Evolutionary conservation across 306 rosid genomes (phyloP).

Genomic region (Corylus avellana): DNA sequence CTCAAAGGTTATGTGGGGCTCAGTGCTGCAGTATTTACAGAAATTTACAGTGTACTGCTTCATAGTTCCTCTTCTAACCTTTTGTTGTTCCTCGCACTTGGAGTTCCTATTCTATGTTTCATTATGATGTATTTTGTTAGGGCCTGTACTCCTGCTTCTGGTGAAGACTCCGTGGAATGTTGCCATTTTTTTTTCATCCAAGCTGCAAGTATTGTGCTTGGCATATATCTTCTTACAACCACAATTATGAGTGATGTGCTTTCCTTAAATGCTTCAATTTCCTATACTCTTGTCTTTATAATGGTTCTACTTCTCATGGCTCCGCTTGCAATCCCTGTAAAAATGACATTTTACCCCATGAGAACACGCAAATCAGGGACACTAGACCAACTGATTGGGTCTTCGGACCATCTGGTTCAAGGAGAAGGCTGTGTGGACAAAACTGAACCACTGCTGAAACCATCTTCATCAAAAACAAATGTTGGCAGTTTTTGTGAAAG

Average conservation of each 20-base stretch:
- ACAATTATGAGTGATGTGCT: constrained; percentile 40
- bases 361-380: constrained; percentile 24
- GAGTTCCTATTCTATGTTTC: constrained; percentile 65
- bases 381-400: constrained; percentile 28
- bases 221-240: constrained; percentile 58
- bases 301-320: constrained; percentile 74
- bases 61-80: constrained; percentile 59
- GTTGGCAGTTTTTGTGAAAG: constrained; percentile 50
- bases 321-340: constrained; percentile 73
- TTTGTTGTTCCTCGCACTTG: constrained; percentile 61
- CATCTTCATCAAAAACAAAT: constrained; percentile 39
- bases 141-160: constrained; percentile 73
- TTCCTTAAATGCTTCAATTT: constrained; percentile 24
- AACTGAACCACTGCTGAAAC: constrained; percentile 41
- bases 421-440: constrained; percentile 37
- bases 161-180: constrained; percentile 50
- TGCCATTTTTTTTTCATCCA: constrained; percentile 65
- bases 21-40: constrained; percentile 74
- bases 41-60: constrained; percentile 53
- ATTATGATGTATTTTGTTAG: constrained; percentile 62
- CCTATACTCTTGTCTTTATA: constrained; percentile 40
- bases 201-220: constrained; percentile 60
- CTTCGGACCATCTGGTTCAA: constrained; percentile 38
- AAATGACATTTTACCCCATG: constrained; percentile 63
- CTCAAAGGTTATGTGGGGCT: constrained; percentile 78